A percentile compares a stretch with the other conserved stretches of the same genome.
phyloP scores from a whole-genome alignment of 305 asterid species.

The Fraxinus latifolia region DNA sequence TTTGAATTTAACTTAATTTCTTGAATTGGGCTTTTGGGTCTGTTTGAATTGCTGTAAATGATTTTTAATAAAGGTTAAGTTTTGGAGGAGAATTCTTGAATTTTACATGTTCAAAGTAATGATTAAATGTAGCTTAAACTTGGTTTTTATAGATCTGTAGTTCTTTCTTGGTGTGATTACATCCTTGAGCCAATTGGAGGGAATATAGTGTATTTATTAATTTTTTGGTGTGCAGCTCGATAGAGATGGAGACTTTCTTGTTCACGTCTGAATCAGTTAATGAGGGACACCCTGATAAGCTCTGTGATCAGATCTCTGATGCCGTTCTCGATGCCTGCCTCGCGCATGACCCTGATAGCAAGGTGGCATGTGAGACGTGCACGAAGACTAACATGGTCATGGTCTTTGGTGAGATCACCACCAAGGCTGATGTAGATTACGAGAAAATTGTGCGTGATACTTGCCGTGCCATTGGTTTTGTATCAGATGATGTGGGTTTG shows the following conservation, averaged over 20 bases:
- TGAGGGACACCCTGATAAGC: constrained; percentile 71
- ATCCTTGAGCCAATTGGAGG: not conserved
- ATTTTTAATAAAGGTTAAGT: not conserved
- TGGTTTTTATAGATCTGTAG: not conserved
- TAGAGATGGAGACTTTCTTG: constrained; percentile 50
- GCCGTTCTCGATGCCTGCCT: constrained; percentile 64
- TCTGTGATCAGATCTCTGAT: constrained; percentile 61
- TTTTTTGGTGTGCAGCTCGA: not conserved
- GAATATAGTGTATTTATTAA: not conserved
- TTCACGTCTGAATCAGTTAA: constrained; percentile 62
- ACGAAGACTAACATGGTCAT: constrained; percentile 62
- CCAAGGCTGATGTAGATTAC: constrained; percentile 50
- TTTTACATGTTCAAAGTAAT: not conserved
- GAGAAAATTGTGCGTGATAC: constrained; percentile 63
- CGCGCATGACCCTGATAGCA: constrained; percentile 64
- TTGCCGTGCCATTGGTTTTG: constrained; percentile 50
- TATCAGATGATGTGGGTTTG: constrained; percentile 53
- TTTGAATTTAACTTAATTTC: not conserved
- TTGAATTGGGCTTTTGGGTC: not conserved
- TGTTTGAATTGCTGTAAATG: too few relatives aligned
- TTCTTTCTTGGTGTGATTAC: not conserved
- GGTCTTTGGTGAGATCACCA: constrained; percentile 65
- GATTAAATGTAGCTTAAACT: not conserved
- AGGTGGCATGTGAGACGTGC: constrained; percentile 65
- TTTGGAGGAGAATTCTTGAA: not conserved